Base-by-base conservation (phyloP, 2,329 filamentous ascomycete species). In the Alternaria panax region DNA sequence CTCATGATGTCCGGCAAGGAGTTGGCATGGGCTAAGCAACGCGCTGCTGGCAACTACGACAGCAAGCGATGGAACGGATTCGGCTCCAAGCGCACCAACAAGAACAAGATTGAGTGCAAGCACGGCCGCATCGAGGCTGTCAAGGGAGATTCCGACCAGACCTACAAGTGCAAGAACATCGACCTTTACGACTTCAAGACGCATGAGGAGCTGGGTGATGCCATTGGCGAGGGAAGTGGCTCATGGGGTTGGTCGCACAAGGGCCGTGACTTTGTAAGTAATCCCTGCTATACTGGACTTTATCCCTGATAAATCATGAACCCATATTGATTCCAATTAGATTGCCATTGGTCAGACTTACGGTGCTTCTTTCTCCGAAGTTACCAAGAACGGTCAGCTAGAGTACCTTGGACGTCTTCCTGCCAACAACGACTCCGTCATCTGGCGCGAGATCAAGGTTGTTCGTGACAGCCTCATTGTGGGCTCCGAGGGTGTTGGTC, bases 131-230 rank as follows among this genome's bases (percentile, higher is more conserved):
- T 76, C 6, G 72, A 74, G 51, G 78, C 75, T 32, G 75, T 78
- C 38, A 67, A 70, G 51, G 76, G 75, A 60, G 76, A 80, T 34
- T 62, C 76, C 18, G 73, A 74, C 54, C 76, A 79, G 65, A 79
- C 77, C 2, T 80, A 80, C 71, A 75, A 74, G 58, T 80, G 78
- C 68, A 77, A 78, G 60, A 72, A 78, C 56, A 80, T 86, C 12
- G 85, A 87, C 65, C 78, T 86, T 25, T 85, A 86, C 72, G 82
- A 85, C 67, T 87, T 87, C 75, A 77, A 84, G 61, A 83, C 80
- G 52, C 86, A 88, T 62, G 80, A 80, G 16, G 82, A 83, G 48
- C 81, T 87, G 5, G 86, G 85, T 11, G 83, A 82, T 63, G 67
- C 68, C 25, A 69, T 64, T 30, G 78, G 76, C 30, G 75, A 80